Base-by-base conservation (phyloP, 176 grass and related monocot species). In the Alopecurus myosuroides region DNA sequence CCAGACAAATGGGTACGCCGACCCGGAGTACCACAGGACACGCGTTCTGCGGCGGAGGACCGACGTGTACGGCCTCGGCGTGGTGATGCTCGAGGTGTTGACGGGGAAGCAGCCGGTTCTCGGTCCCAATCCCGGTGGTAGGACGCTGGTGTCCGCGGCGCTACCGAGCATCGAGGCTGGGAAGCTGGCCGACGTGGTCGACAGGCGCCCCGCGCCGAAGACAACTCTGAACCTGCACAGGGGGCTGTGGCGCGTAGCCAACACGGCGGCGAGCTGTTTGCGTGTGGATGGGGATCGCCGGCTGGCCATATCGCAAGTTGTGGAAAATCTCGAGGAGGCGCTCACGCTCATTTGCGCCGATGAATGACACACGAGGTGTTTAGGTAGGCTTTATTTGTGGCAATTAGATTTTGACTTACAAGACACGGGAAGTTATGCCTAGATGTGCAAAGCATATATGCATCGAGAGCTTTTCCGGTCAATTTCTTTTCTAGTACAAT, bases 51-150 rank as follows among this genome's bases (percentile, higher is more conserved):
- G 1, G 11, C 55, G 55, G 4, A 8, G 8, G 46, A 87, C 84
- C 13, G 88, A 97, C 65, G 88, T 97, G 49, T 97, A 94, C 85
- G 88, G 80, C 87, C 90, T 94, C 37, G 91, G 94, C 29, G 91
- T 97, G 22, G 83, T 94, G 63, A 9, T 90, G 72, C 91, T 97
- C 5, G 91, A 97, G 80, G 78, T 94, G 11, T 42, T 97, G 74
- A 94, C 91, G 34, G 94, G 89, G 31, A 31, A 34, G 6, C 2
- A 2, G 29, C 62, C 62, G 60, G 13, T 29, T 13, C 0, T 4
- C 10, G 4, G 10, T 1, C 5, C 4, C 11, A 9, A 22, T 4
- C n/a, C n/a, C n/a, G n/a, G n/a, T 45, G 42, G 44, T 13, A 5
- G 0, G 62, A 65, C 1, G 15, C 4, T 65, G 62, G 62, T 65